These are phyloP conservation scores for Platanthera zijinensis DNA, from an alignment of 106 monocot species.

Conservation along the genomic window DNA sequence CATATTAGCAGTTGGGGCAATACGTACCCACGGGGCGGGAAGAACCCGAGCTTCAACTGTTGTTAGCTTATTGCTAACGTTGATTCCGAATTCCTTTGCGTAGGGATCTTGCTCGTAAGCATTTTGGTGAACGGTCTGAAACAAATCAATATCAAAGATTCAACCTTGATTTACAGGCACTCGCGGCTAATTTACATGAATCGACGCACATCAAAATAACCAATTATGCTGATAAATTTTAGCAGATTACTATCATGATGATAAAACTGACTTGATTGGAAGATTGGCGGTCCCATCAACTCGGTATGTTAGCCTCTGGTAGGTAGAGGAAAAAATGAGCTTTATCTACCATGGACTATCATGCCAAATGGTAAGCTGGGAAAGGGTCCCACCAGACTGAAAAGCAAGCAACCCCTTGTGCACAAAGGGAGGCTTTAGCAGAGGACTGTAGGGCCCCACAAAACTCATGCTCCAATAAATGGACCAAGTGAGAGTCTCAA, in stretches of 20 bases:
- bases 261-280: background rate
- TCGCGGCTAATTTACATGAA: background rate
- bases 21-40: slow-evolving; percentile 98
- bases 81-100: slow-evolving; percentile 85
- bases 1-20: background rate
- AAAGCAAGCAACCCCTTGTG: background rate
- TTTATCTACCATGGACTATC: background rate
- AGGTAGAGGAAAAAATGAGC: background rate
- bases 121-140: slow-evolving; percentile 77
- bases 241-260: background rate
- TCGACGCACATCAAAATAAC: background rate
- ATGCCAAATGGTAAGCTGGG: background rate
- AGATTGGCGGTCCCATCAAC: background rate
- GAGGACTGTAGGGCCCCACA: background rate
- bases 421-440: background rate
- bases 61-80: slow-evolving; percentile 59
- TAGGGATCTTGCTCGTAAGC: slow-evolving; percentile 72
- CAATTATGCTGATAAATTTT: background rate
- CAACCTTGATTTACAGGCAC: background rate
- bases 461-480: background rate
- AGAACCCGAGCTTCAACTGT: slow-evolving; percentile 86
- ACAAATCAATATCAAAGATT: background rate
- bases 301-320: background rate
- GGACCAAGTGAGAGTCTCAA: slow-evolving; percentile 2
- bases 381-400: slow-evolving; percentile 2